phyloP scores from a whole-genome alignment of 2,329 filamentous ascomycete species.

The Aspergillus novofumigatus region DNA sequence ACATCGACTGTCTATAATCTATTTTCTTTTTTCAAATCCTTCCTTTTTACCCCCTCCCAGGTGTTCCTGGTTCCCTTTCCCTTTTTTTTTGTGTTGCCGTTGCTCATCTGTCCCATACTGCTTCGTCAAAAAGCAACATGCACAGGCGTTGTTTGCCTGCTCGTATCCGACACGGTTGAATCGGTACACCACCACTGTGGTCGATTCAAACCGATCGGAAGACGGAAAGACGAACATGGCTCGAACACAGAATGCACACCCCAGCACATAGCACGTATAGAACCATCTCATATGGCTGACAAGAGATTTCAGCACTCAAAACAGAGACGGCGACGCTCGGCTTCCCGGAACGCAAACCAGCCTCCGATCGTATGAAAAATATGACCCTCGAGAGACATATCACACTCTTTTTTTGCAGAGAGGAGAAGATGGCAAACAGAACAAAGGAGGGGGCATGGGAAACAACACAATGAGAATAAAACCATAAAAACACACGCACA shows the following conservation, averaged over 20 bases:
- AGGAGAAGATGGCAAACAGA: constrained; percentile 2
- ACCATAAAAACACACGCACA: constrained; percentile 2
- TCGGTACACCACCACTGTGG: neutral
- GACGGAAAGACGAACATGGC: constrained; percentile 5
- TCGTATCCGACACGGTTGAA: neutral
- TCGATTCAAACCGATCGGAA: neutral
- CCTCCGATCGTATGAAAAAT: constrained; percentile 12
- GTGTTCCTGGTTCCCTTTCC: neutral
- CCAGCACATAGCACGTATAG: neutral
- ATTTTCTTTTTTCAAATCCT: constrained; percentile 11
- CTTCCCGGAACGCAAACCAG: constrained; percentile 7
- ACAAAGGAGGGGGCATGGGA: constrained; percentile 3
- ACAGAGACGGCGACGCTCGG: constrained; percentile 1
- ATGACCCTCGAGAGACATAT: neutral
- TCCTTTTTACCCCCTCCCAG: neutral
- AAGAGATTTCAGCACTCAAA: constrained; percentile 7
- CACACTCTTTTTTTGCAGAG: neutral
- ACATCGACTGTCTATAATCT: constrained; percentile 18
- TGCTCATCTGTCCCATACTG: neutral
- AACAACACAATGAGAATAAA: constrained; percentile 4
- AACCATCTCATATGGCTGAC: constrained; percentile 8
- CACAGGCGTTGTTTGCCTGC: constrained; percentile 8
- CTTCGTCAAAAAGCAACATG: constrained; percentile 3
- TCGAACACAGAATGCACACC: neutral
- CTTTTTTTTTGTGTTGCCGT: neutral